phyloP scores from a whole-genome alignment of 495 filamentous ascomycete species.

The Tuber magnatum region DNA sequence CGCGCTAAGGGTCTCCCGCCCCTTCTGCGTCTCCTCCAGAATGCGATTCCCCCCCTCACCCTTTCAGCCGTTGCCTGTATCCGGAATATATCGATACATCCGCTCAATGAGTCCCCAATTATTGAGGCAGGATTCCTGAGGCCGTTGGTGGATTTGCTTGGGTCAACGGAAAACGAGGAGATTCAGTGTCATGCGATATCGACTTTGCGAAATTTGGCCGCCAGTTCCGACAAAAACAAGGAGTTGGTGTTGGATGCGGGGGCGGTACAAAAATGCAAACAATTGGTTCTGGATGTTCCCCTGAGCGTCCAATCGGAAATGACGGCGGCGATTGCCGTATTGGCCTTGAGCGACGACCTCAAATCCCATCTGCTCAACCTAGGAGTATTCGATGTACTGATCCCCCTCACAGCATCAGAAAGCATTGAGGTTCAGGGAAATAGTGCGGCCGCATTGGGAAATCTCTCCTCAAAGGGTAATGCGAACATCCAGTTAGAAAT shows the following conservation, averaged over 20 bases:
- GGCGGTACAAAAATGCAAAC: conserved; percentile 96
- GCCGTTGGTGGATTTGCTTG: conserved; percentile 85
- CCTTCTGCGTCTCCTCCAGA: conserved; percentile 81
- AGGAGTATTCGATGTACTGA: conserved; percentile 92
- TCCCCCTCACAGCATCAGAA: conserved; percentile 86
- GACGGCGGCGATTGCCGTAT: conserved; percentile 97
- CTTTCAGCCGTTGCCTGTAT: conserved; percentile 97
- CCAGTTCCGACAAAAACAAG: conserved; percentile 95
- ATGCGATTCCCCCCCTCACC: conserved; percentile 89
- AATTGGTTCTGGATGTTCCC: conserved; percentile 86
- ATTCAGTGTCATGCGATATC: conserved; percentile 99
- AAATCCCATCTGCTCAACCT: conserved; percentile 86
- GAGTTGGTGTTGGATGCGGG: conserved; percentile 91
- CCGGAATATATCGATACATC: conserved; percentile 97
- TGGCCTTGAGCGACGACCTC: conserved; percentile 90
- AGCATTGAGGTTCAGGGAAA: conserved; percentile 98
- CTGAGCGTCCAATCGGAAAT: conserved; percentile 96
- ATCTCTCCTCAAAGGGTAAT: conserved; percentile 92
- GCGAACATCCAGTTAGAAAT: conserved; percentile 12
- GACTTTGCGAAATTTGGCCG: conserved; percentile 88
- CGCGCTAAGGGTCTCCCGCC: conserved; percentile 74
- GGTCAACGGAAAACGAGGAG: conserved; percentile 94
- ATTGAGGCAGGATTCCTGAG: conserved; percentile 95
- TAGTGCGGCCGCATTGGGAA: conserved; percentile 90
- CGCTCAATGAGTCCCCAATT: conserved; percentile 97